These are phyloP conservation scores for Melampsora americana DNA, from an alignment of 1,284 basidiomycete species.

Conservation along the genomic window DNA sequence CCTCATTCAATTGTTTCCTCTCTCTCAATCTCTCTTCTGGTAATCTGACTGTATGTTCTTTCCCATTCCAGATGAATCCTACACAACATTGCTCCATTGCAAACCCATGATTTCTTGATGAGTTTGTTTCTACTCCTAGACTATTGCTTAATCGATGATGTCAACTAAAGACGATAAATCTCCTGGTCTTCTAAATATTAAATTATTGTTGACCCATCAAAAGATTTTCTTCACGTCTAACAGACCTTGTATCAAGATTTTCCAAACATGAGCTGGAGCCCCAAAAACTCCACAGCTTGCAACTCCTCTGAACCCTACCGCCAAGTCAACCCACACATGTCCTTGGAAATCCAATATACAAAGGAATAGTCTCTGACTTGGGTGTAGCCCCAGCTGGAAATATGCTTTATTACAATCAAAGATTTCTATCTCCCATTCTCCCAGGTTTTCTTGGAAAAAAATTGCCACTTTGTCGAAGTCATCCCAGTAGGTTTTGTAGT, in stretches of 20 bases:
- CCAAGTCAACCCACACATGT: neutral
- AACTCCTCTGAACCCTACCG: neutral
- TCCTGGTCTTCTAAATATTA: neutral
- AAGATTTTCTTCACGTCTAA: neutral
- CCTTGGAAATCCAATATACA: neutral
- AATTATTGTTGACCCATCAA: constrained; percentile 9
- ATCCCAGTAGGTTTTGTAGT: neutral
- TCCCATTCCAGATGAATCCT: constrained; percentile 16
- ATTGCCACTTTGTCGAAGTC: neutral
- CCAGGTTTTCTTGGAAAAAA: neutral
- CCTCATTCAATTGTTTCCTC: neutral
- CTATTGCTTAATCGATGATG: neutral
- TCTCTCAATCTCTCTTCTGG: constrained; percentile 8
- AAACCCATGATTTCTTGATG: neutral
- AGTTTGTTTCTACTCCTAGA: neutral
- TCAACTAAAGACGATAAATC: neutral
- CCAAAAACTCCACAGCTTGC: constrained; percentile 21
- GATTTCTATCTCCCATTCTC: neutral
- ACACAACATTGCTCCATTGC: neutral
- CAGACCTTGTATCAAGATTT: neutral
- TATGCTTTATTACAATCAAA: constrained; percentile 16
- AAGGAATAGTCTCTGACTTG: neutral
- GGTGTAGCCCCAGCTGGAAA: neutral
- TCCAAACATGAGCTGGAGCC: constrained; percentile 7
- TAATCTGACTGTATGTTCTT: neutral